Conservation (phyloP, 805 yeast genomes). For the Saccharomycopsis malanga region DNA sequence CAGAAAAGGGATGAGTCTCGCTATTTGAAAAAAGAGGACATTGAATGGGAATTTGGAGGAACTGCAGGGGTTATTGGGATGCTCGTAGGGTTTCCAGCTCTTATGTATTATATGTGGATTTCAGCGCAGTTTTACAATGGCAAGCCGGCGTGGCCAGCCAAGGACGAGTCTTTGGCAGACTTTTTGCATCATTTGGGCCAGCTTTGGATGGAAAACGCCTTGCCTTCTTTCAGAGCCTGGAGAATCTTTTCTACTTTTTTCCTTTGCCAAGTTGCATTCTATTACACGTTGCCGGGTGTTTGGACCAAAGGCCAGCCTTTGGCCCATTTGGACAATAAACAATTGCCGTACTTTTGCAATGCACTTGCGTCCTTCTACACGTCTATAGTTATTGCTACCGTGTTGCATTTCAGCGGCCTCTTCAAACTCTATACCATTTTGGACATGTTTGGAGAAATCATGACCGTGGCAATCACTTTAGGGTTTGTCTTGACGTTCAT, state of each 20-base stretch:
- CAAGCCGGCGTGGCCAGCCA: constrained; percentile 57
- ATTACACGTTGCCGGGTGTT: constrained; percentile 82
- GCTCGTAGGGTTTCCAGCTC: constrained; percentile 85
- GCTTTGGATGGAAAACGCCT: constrained; percentile 43
- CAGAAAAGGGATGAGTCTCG: too few relatives aligned
- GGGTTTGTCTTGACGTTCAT: constrained; percentile 66
- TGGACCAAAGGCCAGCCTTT: constrained; percentile 95
- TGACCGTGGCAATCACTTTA: constrained; percentile 81
- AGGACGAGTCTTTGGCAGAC: constrained; percentile 45
- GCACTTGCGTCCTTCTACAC: constrained; percentile 81
- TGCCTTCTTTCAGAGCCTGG: constrained; percentile 60
- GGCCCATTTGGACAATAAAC: constrained; percentile 68
- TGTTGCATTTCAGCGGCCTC: constrained; percentile 64
- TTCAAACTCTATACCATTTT: constrained; percentile 70
- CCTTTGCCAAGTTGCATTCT: constrained; percentile 60
- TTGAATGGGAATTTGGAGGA: constrained; percentile 91
- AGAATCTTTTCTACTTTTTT: constrained; percentile 65
- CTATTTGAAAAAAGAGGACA: constrained; percentile 41
- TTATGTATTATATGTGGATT: constrained; percentile 97
- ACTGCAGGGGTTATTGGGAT: constrained; percentile 82
- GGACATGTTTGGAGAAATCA: constrained; percentile 82
- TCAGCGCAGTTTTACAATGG: constrained; percentile 78
- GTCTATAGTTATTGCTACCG: constrained; percentile 49
- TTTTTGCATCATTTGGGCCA: constrained; percentile 41
- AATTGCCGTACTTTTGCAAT: constrained; percentile 88